Base-by-base conservation (phyloP, 495 filamentous ascomycete species). In the Tuber brumale region DNA sequence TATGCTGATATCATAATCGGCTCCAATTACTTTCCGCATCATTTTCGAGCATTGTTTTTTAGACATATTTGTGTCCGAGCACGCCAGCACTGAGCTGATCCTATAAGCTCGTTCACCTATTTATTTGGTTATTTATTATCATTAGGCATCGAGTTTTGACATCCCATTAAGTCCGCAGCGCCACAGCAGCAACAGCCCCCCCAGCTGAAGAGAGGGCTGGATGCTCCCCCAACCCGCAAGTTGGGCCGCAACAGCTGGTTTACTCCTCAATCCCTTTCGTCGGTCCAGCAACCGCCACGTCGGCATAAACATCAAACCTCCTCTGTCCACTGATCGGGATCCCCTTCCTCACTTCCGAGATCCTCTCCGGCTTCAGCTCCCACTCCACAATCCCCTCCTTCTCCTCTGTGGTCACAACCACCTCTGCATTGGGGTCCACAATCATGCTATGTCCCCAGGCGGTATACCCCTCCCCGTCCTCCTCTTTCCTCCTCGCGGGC, bases 281-380 rank as follows among this genome's bases (percentile, higher is more conserved):
- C 51, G 77, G 71, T 31, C 16, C 76, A n/a, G 70, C 88, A 80
- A 86, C 80, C 77, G 89, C 92, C 42, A 99, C 89, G 88, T 99
- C 95, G 21, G 93, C 92, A 85, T 99, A 99, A 39, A 99, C 90
- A 85, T 99, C 95, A 84, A 96, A 98, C 79, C 96, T 86, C 77
- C 95, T 88, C 90, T 99, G 96, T 42, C 86, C 88, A 80, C 89
- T 88, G 43, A 98, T 86, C 39, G 96, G 95, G 82, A 98, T 97
- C 27, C 91, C 90, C 84, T 89, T 93, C 83, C 96, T 89, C 70
- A 90, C 89, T 84, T 91, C 89, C 83, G 90, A 88, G 80, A 99
- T 94, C 82, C 86, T 88, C 66, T 88, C 90, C 37, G 88, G 88
- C 46, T 88, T 86, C 85, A 98, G 82, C 71, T 94, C 92, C 69